Conservation (phyloP, 2,329 filamentous ascomycete species). For the Xylaria sp. region DNA sequence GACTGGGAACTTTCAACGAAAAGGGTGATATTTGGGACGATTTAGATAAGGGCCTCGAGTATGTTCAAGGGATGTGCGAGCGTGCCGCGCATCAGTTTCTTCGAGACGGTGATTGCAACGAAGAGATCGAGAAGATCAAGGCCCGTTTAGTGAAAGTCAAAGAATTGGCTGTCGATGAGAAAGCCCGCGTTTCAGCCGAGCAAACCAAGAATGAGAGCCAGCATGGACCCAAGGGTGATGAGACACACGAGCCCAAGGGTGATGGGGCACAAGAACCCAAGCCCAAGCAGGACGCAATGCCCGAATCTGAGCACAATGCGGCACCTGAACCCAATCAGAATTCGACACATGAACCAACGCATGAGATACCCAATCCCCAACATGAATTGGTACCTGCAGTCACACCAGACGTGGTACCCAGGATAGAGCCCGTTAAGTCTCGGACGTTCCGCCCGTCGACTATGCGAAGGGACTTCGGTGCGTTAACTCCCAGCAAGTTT, state of each 20-base stretch:
- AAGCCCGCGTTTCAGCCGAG: conserved; percentile 65
- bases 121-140: conserved; percentile 77
- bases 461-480: conserved; percentile 59
- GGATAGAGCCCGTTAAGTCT: conserved; percentile 51
- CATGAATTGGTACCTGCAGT: conserved; percentile 11
- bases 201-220: conserved; percentile 50
- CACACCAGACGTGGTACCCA: background rate
- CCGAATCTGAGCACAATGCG: background rate
- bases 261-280: background rate
- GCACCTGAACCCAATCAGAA: conserved; percentile 4
- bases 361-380: conserved; percentile 12
- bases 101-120: conserved; percentile 85
- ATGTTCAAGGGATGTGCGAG: conserved; percentile 83
- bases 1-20: conserved; percentile 45
- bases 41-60: conserved; percentile 81
- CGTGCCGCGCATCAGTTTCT: conserved; percentile 88
- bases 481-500: conserved; percentile 42
- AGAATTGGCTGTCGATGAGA: conserved; percentile 68
- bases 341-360: background rate
- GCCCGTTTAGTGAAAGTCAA: conserved; percentile 71
- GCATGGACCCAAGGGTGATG: conserved; percentile 11
- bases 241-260: background rate
- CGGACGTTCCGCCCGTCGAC: conserved; percentile 64
- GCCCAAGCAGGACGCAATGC: background rate
- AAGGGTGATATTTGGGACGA: conserved; percentile 71